These are phyloP conservation scores for Pseudonitzschia multiseries DNA, from an alignment of 108 stramenopile genomes.

Conservation along the genomic window DNA sequence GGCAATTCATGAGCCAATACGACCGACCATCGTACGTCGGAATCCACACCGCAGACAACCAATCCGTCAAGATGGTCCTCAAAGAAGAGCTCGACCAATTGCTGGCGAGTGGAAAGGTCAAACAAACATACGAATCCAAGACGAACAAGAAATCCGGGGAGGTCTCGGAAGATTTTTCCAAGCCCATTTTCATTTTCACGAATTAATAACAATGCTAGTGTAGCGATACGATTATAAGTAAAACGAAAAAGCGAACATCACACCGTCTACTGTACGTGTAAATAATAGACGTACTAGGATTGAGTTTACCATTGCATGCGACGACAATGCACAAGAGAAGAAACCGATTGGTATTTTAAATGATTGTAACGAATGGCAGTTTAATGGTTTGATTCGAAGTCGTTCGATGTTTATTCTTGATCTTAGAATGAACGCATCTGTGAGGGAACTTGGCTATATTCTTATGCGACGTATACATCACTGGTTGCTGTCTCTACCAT, in stretches of 20 bases:
- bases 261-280: background rate
- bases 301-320: too few relatives aligned
- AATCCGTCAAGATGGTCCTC: background rate
- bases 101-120: background rate
- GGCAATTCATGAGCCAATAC: constrained; percentile 13
- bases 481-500: too few relatives aligned
- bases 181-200: background rate
- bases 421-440: too few relatives aligned
- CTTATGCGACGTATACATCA: too few relatives aligned
- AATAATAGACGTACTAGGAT: too few relatives aligned
- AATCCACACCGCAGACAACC: background rate
- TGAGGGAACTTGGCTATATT: too few relatives aligned
- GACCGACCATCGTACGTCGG: constrained; percentile 19
- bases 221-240: too few relatives aligned
- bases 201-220: background rate
- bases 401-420: too few relatives aligned
- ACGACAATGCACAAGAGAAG: background rate
- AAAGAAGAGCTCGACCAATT: background rate
- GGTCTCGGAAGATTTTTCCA: constrained; percentile 11
- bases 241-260: constrained; percentile 1
- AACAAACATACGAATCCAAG: constrained; percentile 4
- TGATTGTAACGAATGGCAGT: too few relatives aligned
- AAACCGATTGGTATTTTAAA: background rate
- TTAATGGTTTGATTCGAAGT: too few relatives aligned
- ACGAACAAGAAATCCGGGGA: constrained; percentile 3